Percentiles rank a stretch among this genome's conserved stretches.
Evolutionary conservation across 2,329 filamentous ascomycete species (phyloP).

Genomic region (Shiraia sp.): DNA sequence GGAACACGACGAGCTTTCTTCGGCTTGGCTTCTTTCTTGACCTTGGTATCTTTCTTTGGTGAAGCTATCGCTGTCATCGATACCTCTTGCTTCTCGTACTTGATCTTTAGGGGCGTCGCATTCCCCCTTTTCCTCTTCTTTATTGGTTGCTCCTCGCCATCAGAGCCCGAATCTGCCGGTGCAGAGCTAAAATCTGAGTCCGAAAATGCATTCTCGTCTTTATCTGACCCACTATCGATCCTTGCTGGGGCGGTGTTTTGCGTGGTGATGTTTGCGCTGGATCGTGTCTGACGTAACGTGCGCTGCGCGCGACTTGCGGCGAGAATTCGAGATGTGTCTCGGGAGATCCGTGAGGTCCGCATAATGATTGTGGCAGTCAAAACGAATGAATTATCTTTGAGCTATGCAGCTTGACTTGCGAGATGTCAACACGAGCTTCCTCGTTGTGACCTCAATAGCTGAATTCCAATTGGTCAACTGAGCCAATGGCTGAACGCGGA

Average conservation of each 20-base stretch:
- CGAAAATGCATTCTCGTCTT: conserved; percentile 13
- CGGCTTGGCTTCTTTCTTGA: conserved; percentile 21
- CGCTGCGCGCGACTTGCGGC: conserved; percentile 31
- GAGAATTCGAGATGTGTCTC: conserved; percentile 40
- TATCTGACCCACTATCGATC: conserved; percentile 8
- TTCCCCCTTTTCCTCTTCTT: conserved; percentile 55
- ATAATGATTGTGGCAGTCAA: conserved; percentile 15
- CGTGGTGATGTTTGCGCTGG: conserved; percentile 23
- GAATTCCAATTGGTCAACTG: conserved; percentile 3
- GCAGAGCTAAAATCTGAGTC: conserved; percentile 40
- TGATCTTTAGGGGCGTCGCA: conserved; percentile 37
- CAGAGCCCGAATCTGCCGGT: conserved; percentile 29
- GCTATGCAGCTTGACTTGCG: not conserved
- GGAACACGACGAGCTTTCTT: conserved; percentile 44
- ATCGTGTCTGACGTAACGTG: conserved; percentile 38
- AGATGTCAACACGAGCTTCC: not conserved
- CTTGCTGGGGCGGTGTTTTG: conserved; percentile 19
- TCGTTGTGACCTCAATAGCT: conserved; percentile 2
- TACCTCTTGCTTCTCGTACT: conserved; percentile 32
- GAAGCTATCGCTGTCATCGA: conserved; percentile 24
- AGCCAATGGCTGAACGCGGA: conserved; percentile 2
- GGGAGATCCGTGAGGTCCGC: conserved; percentile 45
- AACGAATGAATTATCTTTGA: not conserved
- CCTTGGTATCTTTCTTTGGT: conserved; percentile 25
- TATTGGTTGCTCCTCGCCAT: conserved; percentile 18